These are phyloP conservation scores for Ophiocordyceps australis DNA, from an alignment of 2,329 filamentous ascomycete genomes.

Conservation along the genomic window DNA sequence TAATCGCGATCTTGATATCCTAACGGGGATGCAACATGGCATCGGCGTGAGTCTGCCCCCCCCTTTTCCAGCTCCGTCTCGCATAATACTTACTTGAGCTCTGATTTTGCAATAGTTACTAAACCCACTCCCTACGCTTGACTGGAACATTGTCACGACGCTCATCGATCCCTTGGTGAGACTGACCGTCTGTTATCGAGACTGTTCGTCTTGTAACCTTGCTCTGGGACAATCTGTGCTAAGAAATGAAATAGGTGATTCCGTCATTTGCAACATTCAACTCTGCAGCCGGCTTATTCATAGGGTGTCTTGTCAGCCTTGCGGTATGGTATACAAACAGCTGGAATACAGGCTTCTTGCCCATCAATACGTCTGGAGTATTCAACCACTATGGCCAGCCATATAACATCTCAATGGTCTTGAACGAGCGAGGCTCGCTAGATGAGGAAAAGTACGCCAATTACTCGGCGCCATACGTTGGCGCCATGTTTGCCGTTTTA, in stretches of 20 bases:
- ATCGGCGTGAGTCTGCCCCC: slow-evolving; percentile 9
- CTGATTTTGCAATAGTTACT: slow-evolving; percentile 7
- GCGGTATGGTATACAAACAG: slow-evolving; percentile 13
- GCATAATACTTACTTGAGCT: too few species aligned
- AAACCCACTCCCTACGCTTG: slow-evolving; percentile 21
- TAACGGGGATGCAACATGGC: slow-evolving; percentile 18
- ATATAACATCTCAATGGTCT: slow-evolving; percentile 17
- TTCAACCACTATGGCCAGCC: slow-evolving; percentile 18
- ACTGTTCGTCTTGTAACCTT: too few species aligned
- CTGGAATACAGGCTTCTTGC: slow-evolving; percentile 17
- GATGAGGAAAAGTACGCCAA: slow-evolving; percentile 16
- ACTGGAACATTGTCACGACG: slow-evolving; percentile 20
- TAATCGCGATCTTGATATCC: slow-evolving; percentile 16
- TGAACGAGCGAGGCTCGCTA: slow-evolving; percentile 15
- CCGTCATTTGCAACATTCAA: slow-evolving; percentile 19
- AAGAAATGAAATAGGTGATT: slow-evolving; percentile 6
- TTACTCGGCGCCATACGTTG: slow-evolving; percentile 23
- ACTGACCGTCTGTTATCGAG: not conserved
- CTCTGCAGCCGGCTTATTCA: slow-evolving; percentile 10
- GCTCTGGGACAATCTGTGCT: not conserved
- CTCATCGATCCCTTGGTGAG: slow-evolving; percentile 14
- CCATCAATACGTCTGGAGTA: slow-evolving; percentile 19
- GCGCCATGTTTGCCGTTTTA: slow-evolving; percentile 13
- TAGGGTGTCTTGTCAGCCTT: slow-evolving; percentile 11
- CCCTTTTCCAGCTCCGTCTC: not conserved